These are phyloP conservation scores for Plasmodium knowlesi DNA, from an alignment of 169 alveolate genomes.

Conservation along the genomic window DNA sequence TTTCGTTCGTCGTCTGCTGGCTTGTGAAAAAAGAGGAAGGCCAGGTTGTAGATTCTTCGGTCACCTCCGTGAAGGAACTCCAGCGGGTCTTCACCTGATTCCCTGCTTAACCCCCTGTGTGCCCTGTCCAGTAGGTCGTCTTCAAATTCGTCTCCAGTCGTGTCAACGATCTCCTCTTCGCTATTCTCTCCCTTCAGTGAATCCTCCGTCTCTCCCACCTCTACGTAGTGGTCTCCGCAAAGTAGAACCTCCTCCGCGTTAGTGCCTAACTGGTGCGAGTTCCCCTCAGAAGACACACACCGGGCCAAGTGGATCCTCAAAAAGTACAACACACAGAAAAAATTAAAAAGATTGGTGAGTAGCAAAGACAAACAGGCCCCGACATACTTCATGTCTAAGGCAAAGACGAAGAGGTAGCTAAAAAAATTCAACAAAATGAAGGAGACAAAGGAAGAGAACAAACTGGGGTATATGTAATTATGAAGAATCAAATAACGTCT, in stretches of 20 bases:
- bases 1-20: not conserved
- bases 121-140: not conserved
- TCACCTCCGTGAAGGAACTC: not conserved
- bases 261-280: not conserved
- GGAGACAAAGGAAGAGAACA: conserved; percentile 34
- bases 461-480: conserved; percentile 35
- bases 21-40: conserved; percentile 10
- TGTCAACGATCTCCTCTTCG: not conserved
- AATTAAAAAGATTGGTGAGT: conserved; percentile 5
- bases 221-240: not conserved
- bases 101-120: not conserved
- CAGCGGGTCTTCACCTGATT: not conserved
- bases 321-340: not conserved
- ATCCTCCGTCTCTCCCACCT: not conserved
- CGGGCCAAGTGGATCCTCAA: not conserved
- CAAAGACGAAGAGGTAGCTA: conserved; percentile 19
- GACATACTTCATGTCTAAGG: not conserved
- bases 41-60: not conserved
- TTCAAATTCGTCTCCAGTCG: not conserved
- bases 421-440: conserved; percentile 17
- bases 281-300: not conserved
- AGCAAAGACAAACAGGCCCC: conserved; percentile 17
- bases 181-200: not conserved
- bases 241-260: not conserved
- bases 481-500: conserved; percentile 31